phyloP scores from a whole-genome alignment of 768 basidiomycete species.

The Rhodosporidiobolus odoratus region DNA sequence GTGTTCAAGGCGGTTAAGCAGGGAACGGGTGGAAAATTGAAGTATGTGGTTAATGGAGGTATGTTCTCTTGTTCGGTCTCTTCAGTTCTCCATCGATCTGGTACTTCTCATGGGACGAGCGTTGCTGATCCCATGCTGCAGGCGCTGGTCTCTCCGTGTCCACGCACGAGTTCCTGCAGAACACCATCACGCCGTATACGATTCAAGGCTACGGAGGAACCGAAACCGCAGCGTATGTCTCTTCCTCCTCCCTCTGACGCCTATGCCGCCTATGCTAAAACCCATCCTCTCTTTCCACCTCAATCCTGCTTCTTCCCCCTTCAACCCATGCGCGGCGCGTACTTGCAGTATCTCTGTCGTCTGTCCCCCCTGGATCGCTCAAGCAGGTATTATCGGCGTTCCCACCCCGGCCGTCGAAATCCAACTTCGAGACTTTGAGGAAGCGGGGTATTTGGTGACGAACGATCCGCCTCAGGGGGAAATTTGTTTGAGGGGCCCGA shows the following conservation, averaged over 20 bases:
- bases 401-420: constrained; percentile 81
- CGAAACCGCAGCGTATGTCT: constrained; percentile 61
- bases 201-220: constrained; percentile 88
- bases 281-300: not conserved
- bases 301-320: not conserved
- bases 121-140: not conserved
- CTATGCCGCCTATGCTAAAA: not conserved
- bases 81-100: not conserved
- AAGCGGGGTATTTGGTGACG: constrained; percentile 74
- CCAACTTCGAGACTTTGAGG: constrained; percentile 73
- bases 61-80: not conserved
- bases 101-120: not conserved
- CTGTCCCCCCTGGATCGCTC: constrained; percentile 73
- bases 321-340: not conserved
- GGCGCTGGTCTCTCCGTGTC: constrained; percentile 68
- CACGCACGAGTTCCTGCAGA: constrained; percentile 83
- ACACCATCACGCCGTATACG: constrained; percentile 65
- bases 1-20: constrained; percentile 70
- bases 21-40: constrained; percentile 83
- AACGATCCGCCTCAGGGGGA: constrained; percentile 69
- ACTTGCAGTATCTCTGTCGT: constrained; percentile 63
- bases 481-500: constrained; percentile 80
- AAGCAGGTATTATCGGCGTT: constrained; percentile 71
- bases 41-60: constrained; percentile 71
- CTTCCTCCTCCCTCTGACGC: not conserved